Percentiles rank a stretch among this genome's conserved stretches.
phyloP scores from a whole-genome alignment of 2,329 filamentous ascomycete genomes.

The Hymenotorrendiella dingleyae region DNA sequence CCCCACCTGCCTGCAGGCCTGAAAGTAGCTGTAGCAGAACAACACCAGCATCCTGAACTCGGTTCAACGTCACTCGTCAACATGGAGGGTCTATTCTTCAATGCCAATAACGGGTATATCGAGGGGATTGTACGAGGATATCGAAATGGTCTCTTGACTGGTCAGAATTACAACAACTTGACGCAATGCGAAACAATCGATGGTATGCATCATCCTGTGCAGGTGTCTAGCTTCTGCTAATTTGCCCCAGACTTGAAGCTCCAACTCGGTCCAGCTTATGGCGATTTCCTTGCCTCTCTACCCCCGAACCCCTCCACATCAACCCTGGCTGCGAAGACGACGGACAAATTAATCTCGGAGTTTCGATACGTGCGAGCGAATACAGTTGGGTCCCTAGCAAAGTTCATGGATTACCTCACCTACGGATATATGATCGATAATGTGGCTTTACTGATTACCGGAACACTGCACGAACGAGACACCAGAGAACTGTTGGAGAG shows the following conservation, averaged over 20 bases:
- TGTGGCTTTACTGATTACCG: slow-evolving; percentile 93
- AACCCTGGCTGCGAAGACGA: slow-evolving; percentile 87
- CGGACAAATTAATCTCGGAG: slow-evolving; percentile 95
- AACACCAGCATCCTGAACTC: slow-evolving; percentile 8
- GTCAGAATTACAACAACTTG: slow-evolving; percentile 89
- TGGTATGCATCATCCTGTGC: no score
- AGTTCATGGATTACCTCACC: slow-evolving; percentile 96
- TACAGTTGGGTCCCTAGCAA: slow-evolving; percentile 81
- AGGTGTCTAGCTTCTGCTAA: slow-evolving; percentile 9
- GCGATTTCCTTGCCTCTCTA: slow-evolving; percentile 89
- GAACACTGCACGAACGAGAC: slow-evolving; percentile 94
- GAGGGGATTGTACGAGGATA: slow-evolving; percentile 97
- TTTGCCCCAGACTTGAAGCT: slow-evolving; percentile 78
- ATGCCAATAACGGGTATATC: slow-evolving; percentile 88
- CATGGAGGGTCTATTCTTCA: slow-evolving; percentile 94
- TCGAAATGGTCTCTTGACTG: slow-evolving; percentile 84
- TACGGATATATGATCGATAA: slow-evolving; percentile 99
- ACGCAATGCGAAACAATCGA: slow-evolving; percentile 98
- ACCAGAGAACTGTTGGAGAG: slow-evolving; percentile 90
- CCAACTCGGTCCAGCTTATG: slow-evolving; percentile 92
- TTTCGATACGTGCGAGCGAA: slow-evolving; percentile 96
- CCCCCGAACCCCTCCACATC: slow-evolving; percentile 97
- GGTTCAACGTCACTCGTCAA: slow-evolving; percentile 24
- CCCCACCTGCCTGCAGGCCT: no score
- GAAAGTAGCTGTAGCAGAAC: not conserved